Evolutionary conservation across 306 rosid genomes (phyloP).

Genomic region (Sophora flavescens): DNA sequence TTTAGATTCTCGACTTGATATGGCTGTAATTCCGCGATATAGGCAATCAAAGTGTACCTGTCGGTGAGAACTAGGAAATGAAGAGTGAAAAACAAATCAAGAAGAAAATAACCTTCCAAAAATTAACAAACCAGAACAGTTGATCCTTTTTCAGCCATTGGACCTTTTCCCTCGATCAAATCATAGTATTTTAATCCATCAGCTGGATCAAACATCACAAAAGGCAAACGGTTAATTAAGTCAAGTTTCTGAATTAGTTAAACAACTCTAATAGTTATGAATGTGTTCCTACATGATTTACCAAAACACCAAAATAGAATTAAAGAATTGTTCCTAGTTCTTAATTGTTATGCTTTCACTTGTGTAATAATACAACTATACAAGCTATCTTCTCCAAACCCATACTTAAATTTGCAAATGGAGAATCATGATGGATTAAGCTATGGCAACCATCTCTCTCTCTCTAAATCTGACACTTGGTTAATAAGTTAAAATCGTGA

Average conservation of each 20-base stretch:
- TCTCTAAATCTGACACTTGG: too few relatives aligned
- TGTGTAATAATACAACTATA: too few relatives aligned
- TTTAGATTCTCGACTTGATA: constrained; percentile 94
- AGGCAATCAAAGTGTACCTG: constrained; percentile 96
- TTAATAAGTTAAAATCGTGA: too few relatives aligned
- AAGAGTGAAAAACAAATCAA: constrained; percentile 28
- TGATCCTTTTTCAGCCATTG: constrained; percentile 76
- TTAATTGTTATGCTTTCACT: not conserved
- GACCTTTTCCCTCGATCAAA: constrained; percentile 85
- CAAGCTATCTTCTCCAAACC: too few relatives aligned
- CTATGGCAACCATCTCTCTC: too few relatives aligned
- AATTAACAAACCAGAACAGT: constrained; percentile 69
- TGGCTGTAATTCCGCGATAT: constrained; percentile 82
- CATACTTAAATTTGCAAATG: too few relatives aligned
- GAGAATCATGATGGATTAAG: too few relatives aligned
- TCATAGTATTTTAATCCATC: constrained; percentile 90
- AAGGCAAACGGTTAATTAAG: not conserved
- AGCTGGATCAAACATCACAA: constrained; percentile 57
- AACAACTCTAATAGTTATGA: not conserved
- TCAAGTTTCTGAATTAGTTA: constrained; percentile 4
- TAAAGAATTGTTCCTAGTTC: not conserved
- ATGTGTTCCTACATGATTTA: not conserved
- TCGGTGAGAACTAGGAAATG: not conserved
- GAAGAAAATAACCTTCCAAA: not conserved
- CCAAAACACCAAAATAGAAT: too few relatives aligned